Conservation (phyloP, 2,329 filamentous ascomycete genomes). For the Clonostachys solani region DNA sequence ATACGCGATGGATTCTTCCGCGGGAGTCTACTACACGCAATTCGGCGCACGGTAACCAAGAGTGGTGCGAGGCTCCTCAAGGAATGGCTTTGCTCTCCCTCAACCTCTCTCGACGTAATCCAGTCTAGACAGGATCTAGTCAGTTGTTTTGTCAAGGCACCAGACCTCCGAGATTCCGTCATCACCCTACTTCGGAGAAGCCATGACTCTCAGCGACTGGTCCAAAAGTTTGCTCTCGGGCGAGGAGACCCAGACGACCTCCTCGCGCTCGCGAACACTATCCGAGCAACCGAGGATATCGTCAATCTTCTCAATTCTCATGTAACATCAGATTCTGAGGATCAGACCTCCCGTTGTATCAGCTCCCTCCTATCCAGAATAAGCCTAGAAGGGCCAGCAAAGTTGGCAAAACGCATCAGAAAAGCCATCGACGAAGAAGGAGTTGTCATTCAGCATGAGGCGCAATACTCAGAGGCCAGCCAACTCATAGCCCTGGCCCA, state of each 20-base stretch:
- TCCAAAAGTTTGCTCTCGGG: conserved; percentile 92
- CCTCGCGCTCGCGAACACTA: conserved; percentile 75
- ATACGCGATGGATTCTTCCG: conserved; percentile 73
- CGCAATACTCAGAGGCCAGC: conserved; percentile 67
- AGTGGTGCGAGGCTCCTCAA: conserved; percentile 82
- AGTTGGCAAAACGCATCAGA: conserved; percentile 67
- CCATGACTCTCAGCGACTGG: conserved; percentile 81
- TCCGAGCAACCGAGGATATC: conserved; percentile 68
- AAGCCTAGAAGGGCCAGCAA: conserved; percentile 59
- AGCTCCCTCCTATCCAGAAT: conserved; percentile 50
- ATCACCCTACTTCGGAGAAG: conserved; percentile 66
- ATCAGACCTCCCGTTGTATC: conserved; percentile 25
- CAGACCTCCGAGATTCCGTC: conserved; percentile 66
- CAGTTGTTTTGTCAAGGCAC: conserved; percentile 63
- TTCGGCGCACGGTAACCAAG: conserved; percentile 85
- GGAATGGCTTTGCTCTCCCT: conserved; percentile 84
- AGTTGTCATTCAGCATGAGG: conserved; percentile 72
- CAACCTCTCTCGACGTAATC: conserved; percentile 79
- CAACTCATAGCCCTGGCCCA: conserved; percentile 72
- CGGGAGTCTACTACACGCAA: conserved; percentile 85
- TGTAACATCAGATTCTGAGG: neutral
- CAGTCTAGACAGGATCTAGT: conserved; percentile 79
- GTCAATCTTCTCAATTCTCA: conserved; percentile 35
- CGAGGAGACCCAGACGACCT: conserved; percentile 91
- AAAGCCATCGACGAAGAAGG: conserved; percentile 90